Base-by-base conservation (phyloP, 768 basidiomycete species). In the Suillus decipiens region DNA sequence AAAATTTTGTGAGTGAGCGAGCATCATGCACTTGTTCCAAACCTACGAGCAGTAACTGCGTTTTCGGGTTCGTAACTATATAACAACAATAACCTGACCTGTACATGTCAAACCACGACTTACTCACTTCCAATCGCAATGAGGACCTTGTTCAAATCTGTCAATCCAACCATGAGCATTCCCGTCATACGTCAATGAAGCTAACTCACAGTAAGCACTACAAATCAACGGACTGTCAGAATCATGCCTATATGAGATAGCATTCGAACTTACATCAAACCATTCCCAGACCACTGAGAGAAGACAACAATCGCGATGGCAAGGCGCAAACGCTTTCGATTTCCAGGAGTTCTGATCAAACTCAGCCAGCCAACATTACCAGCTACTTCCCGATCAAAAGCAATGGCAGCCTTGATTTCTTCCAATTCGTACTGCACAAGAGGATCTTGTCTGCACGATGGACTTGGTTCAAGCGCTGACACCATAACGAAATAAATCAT, bases 361-460 rank as follows among this genome's bases (percentile, higher is more conserved):
- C 73, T 76, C 37, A 67, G 45, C 82, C 80, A 87, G 24, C 81
- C 81, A 22, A 82, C 73, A 42, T 78, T 69, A 11, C 75, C 63
- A 31, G 78, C 76, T n/a, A 79, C 74, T 41, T 76, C 76, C 53
- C 76, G 76, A 69, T 80, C 81, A 50, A 82, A 75, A 4, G 73
- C 75, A 61, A 85, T 77, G 7, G 85, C 85, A 31, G 83, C 79
- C 69, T 84, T 86, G 76, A 89, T 89, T 73, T 89, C 87, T 66
- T 83, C 80, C 66, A 84, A 87, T 69, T 87, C 86, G 69, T 82
- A 86, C 65, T 82, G 77, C 1, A 88, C 85, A 1, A 86, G 79
- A 2, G 86, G 82, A 67, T 88, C 84, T 28, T 80, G 63, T 56
- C 72, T 70, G 64, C 15, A 55, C 15, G 11, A 14, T 37, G 15